Evolutionary conservation across 1,284 basidiomycete species (phyloP), one percentile per base, ranked within the genome.

Genomic region (Apiotrichum montevideense): DNA sequence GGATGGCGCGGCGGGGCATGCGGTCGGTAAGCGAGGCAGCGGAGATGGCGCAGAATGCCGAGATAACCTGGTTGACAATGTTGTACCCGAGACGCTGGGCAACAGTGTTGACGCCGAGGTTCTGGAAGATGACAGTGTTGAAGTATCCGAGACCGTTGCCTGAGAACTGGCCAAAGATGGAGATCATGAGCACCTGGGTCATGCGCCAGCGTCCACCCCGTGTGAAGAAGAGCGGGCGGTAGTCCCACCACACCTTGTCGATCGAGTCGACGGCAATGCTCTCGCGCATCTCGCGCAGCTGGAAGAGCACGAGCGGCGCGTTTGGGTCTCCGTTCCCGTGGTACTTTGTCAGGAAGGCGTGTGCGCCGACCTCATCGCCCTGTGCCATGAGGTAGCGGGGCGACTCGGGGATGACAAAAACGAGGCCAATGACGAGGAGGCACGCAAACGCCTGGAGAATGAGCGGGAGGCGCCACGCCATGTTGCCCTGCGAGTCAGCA

Each of bases 261-360:
- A 81, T 80, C 29, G 80, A 84, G 64, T 83, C 79, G 6, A 80
- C 59, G 11, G 10, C n/a, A 79, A 32, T 80, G 82, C 44, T n/a
- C 37, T 59, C 82, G 78, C 8, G 80, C 66, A 81, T 81, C 64
- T 85, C 84, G 52, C 75, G 78, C 77, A 79, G 80, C 63, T 85
- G 80, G 13, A 84, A 75, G 32, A 73, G 67, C 8, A 68, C 62
- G n/a, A 62, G 13, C 81, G 80, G 21, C 81, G 67, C 32, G 21
- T 64, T 46, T 4, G 51, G 56, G 46, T 67, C 63, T n/a, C 63
- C 64, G 39, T 61, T 59, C 4, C 71, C 65, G 55, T 66, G 88
- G 15, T 89, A 80, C 67, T 88, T 86, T 14, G 86, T 84, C 29
- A 90, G 80, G 61, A 89, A 82, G 61, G 84, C 78, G n/a, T 86